These are phyloP conservation scores for Globisporangium emineosum DNA, from an alignment of 352 stramenopile species.

Conservation along the genomic window DNA sequence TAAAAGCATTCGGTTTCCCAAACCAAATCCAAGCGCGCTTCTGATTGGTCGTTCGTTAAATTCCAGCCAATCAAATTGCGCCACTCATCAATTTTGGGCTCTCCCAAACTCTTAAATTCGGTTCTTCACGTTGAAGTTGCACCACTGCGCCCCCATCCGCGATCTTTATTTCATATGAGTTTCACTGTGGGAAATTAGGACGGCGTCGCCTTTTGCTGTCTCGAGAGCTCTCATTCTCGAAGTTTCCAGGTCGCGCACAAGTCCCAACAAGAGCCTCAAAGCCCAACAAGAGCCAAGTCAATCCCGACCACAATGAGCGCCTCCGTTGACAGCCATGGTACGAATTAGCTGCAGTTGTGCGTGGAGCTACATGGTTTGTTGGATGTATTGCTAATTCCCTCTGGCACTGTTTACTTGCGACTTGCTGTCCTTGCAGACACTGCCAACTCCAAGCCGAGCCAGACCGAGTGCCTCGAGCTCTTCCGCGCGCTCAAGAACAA, in stretches of 20 bases:
- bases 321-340: slow-evolving; percentile 36
- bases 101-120: too few relatives aligned
- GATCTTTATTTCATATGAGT: background rate
- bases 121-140: slow-evolving; percentile 20
- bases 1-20: background rate
- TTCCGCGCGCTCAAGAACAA: slow-evolving; percentile 79
- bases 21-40: background rate
- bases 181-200: too few relatives aligned
- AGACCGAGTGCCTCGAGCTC: slow-evolving; percentile 64
- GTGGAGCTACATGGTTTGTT: too few relatives aligned
- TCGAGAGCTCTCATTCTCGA: slow-evolving; percentile 14
- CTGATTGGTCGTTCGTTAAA: slow-evolving; percentile 18
- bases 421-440: background rate
- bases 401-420: background rate
- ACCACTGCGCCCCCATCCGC: too few relatives aligned
- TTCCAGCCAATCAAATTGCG: slow-evolving; percentile 12
- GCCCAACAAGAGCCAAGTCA: background rate
- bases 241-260: slow-evolving; percentile 14
- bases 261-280: background rate
- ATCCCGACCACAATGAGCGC: slow-evolving; percentile 19
- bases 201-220: too few relatives aligned
- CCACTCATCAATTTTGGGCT: too few relatives aligned
- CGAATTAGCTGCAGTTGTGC: background rate
- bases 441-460: slow-evolving; percentile 24
- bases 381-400: background rate